phyloP scores from a whole-genome alignment of 805 yeast species.

The Nakazawaea ishiwadae region DNA sequence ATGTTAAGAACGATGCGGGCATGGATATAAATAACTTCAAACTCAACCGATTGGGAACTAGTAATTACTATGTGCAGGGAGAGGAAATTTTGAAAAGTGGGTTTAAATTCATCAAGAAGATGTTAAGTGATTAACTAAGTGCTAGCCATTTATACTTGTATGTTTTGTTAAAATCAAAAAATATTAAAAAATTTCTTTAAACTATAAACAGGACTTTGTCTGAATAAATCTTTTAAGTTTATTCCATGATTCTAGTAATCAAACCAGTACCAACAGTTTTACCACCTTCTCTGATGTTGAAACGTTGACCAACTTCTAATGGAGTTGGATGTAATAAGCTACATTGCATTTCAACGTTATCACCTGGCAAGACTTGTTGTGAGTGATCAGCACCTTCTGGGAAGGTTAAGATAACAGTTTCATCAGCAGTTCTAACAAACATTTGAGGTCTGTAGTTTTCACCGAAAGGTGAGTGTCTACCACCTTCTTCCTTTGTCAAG shows the following conservation, averaged over 20 bases:
- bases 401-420: slow-evolving; percentile 85
- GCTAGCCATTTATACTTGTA: too few relatives aligned
- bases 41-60: slow-evolving; percentile 16
- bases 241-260: slow-evolving; percentile 85
- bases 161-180: too few relatives aligned
- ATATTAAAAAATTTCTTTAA: too few relatives aligned
- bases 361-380: slow-evolving; percentile 95
- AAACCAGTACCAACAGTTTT: slow-evolving; percentile 98
- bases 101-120: slow-evolving; percentile 35
- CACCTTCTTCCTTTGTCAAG: slow-evolving; percentile 96
- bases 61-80: slow-evolving; percentile 13
- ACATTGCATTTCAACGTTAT: slow-evolving; percentile 94
- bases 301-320: slow-evolving; percentile 93
- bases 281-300: slow-evolving; percentile 99
- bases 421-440: slow-evolving; percentile 95
- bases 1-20: not conserved
- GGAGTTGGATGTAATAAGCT: slow-evolving; percentile 89
- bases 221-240: slow-evolving; percentile 16
- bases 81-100: slow-evolving; percentile 29
- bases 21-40: slow-evolving; percentile 8
- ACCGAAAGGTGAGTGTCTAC: slow-evolving; percentile 97
- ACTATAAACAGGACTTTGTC: slow-evolving; percentile 6
- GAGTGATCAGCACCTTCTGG: slow-evolving; percentile 84
- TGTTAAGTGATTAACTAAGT: slow-evolving; percentile 9
- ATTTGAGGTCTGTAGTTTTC: slow-evolving; percentile 98